phyloP scores from a whole-genome alignment of 192 early-diverging fungal species.

The Coemansia brasiliensis region DNA sequence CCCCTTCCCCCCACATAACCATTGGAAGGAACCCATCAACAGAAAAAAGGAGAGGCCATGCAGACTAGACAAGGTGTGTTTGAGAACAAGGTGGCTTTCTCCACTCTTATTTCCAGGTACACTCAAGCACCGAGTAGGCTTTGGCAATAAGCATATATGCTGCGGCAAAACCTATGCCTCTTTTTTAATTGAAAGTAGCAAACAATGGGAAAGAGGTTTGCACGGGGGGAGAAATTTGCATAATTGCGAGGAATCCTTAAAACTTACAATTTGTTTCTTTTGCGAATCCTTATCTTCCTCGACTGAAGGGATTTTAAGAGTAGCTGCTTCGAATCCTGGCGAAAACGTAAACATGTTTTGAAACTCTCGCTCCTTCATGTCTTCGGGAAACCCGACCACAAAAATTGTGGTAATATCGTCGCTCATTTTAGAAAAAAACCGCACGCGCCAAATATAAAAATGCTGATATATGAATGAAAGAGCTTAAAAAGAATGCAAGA shows the following conservation, averaged over 20 bases:
- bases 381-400: slow-evolving; percentile 98
- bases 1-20: no score
- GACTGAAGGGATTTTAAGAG: slow-evolving; percentile 82
- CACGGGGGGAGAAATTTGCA: neutral
- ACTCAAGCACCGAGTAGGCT: neutral
- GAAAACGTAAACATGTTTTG: slow-evolving; percentile 99
- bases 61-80: no score
- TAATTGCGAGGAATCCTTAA: neutral
- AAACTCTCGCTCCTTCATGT: slow-evolving; percentile 98
- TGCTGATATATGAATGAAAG: slow-evolving; percentile 13
- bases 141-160: neutral
- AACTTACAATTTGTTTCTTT: slow-evolving; percentile 88
- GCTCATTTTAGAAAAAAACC: slow-evolving; percentile 27
- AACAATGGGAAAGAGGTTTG: neutral
- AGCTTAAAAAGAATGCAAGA: slow-evolving; percentile 14
- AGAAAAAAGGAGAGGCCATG: no score
- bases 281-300: slow-evolving; percentile 63
- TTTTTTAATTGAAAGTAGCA: neutral
- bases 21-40: no score
- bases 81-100: slow-evolving; percentile 4
- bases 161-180: neutral
- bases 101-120: neutral
- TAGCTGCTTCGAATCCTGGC: slow-evolving; percentile 95
- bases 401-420: slow-evolving; percentile 99
- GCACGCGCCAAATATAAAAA: slow-evolving; percentile 4